Base-by-base conservation (phyloP, 768 basidiomycete species). In the Collybiopsis luxurians region DNA sequence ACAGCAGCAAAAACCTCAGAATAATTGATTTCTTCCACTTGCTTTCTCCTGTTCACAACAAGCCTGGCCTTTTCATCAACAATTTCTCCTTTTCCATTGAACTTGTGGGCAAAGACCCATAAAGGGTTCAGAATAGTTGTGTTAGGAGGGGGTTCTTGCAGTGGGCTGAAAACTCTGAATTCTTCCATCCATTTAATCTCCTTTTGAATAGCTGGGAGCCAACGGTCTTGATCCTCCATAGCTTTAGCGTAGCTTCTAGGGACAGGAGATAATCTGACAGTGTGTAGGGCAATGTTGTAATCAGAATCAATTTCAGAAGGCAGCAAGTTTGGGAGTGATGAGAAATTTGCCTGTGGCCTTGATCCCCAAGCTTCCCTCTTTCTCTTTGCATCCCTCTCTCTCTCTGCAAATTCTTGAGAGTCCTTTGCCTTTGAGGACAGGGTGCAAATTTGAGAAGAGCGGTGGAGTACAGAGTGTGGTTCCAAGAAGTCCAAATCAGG, bases 31-130 rank as follows among this genome's bases (percentile, higher is more conserved):
- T 73, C 72, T 2, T 64, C 63, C 0, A 62, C 31, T 49, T 78
- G 76, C 0, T 60, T 55, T 55, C 64, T 73, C 0, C 76, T 74
- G 55, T 68, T 58, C 0, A 72, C 74, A 1, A 75, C 72, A 26
- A 54, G 24, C 17, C 53, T 24, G 3, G 53, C 53, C 19, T 44
- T 54, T 10, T 54, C 53, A 4, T 54, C 76, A 28, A n/a, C 65
- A 3, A 0, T 64, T 69, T 53, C 73, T 74, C 49, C 56, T 3
- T 38, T 23, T 1, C 53, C 53, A 31, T 54, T 30, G 1, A 54
- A 12, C 19, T 54, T 54, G n/a, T 54, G 53, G 3, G 53, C 53
- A 12, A 51, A 51, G 4, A 51, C 49, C 49, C 49, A 51, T 5
- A 51, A 19, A 4, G 49, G 27, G 17, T 19, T 36, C 6, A 51